Conservation (phyloP, 176 grass and related monocot species). For the Cenchrus purpureus region DNA sequence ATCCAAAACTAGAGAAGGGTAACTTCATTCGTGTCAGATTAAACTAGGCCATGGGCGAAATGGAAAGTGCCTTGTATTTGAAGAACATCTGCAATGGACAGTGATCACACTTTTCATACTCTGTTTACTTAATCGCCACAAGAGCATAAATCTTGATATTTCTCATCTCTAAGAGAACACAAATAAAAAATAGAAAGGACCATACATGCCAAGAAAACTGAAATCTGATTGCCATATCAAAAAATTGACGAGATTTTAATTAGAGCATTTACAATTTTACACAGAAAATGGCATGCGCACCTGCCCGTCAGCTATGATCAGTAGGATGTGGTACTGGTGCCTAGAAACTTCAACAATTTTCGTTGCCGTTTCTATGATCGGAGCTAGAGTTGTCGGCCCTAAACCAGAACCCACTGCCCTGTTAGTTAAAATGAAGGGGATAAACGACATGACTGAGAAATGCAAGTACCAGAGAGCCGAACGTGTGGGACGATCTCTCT, state of each 20-base stretch:
- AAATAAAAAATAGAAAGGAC: background rate
- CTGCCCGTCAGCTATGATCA: slow-evolving; percentile 86
- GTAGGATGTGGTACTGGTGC: slow-evolving; percentile 69
- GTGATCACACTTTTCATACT: background rate
- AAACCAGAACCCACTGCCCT: background rate
- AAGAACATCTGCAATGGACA: no score
- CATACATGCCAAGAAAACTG: no score
- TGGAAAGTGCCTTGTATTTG: no score
- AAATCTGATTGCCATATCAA: background rate
- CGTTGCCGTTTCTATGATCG: slow-evolving; percentile 69
- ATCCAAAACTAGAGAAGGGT: background rate
- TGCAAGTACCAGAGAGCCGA: slow-evolving; percentile 55
- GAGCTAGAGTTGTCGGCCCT: slow-evolving; percentile 67
- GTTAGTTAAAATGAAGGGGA: background rate
- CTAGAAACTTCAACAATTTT: slow-evolving; percentile 46
- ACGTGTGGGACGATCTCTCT: slow-evolving; percentile 42
- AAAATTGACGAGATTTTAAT: background rate
- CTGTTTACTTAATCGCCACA: background rate
- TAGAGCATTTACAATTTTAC: background rate
- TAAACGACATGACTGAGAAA: background rate
- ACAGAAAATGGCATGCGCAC: slow-evolving; percentile 24
- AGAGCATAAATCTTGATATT: background rate
- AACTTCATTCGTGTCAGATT: background rate
- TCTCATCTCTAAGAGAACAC: slow-evolving; percentile 4
- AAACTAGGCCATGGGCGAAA: background rate